phyloP scores from a whole-genome alignment of 176 grass and related monocot species.

The Avena eriantha region DNA sequence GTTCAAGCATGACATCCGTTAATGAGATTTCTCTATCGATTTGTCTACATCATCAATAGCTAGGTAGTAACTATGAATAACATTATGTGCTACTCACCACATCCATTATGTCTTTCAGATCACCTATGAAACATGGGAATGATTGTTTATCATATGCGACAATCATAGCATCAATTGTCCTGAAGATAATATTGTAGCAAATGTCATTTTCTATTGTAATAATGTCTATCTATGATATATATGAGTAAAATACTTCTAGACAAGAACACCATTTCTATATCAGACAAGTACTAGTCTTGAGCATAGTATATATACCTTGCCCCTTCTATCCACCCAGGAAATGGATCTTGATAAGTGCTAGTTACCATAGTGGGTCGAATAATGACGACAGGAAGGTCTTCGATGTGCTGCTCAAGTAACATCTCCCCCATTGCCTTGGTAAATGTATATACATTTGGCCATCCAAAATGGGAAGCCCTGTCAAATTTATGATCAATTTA shows the following conservation, averaged over 20 bases:
- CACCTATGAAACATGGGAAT: slow-evolving; percentile 53
- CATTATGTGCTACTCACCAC: slow-evolving; percentile 14
- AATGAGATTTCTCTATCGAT: neutral
- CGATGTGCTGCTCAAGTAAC: slow-evolving; percentile 50
- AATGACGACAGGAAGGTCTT: slow-evolving; percentile 59
- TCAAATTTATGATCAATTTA: neutral
- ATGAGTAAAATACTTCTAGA: neutral
- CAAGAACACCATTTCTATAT: neutral
- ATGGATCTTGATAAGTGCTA: slow-evolving; percentile 57
- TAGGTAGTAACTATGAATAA: neutral
- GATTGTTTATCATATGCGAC: slow-evolving; percentile 42
- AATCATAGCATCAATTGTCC: slow-evolving; percentile 61
- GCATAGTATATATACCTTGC: slow-evolving; percentile 21
- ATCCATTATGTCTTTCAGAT: slow-evolving; percentile 37
- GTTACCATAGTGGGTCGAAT: slow-evolving; percentile 59
- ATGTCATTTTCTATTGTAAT: neutral
- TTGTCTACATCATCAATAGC: neutral
- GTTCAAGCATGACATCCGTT: neutral
- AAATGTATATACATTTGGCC: slow-evolving; percentile 65
- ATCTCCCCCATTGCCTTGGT: slow-evolving; percentile 84
- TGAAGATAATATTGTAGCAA: slow-evolving; percentile 6
- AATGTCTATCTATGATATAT: neutral
- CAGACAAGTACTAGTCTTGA: neutral
- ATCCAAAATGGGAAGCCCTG: slow-evolving; percentile 67
- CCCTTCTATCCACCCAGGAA: slow-evolving; percentile 73